These are phyloP conservation scores for Grifola frondosa DNA, from an alignment of 1,284 basidiomycete species.

Conservation along the genomic window DNA sequence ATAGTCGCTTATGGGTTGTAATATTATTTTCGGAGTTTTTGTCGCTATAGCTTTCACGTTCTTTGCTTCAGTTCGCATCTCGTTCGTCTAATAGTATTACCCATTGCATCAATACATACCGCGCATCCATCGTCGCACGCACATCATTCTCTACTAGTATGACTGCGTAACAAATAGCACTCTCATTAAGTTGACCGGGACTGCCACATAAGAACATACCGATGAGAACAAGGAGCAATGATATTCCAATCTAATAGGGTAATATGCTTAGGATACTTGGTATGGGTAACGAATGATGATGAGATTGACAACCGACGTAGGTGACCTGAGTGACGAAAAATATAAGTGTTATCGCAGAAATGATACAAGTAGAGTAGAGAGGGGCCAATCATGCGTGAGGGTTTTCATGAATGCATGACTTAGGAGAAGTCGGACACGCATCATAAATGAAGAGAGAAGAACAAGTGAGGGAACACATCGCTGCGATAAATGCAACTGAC, in stretches of 20 bases:
- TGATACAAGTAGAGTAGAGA: too few relatives aligned
- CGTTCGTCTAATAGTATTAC: slow-evolving; percentile 7
- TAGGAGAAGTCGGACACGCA: slow-evolving; percentile 4
- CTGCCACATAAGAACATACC: too few relatives aligned
- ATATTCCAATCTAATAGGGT: too few relatives aligned
- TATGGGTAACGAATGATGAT: slow-evolving; percentile 22
- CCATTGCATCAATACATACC: slow-evolving; percentile 18
- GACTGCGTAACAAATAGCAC: too few relatives aligned
- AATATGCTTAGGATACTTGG: slow-evolving; percentile 21
- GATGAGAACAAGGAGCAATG: too few relatives aligned
- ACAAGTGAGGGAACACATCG: background rate
- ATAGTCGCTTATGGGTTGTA: slow-evolving; percentile 14
- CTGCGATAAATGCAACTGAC: background rate
- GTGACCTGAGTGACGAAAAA: background rate
- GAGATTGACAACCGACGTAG: background rate
- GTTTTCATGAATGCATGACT: too few relatives aligned
- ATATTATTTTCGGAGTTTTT: background rate
- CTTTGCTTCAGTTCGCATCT: slow-evolving; percentile 12
- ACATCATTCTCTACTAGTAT: too few relatives aligned
- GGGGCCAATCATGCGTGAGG: too few relatives aligned
- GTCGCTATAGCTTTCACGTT: slow-evolving; percentile 14
- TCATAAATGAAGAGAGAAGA: background rate
- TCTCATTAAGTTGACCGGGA: too few relatives aligned
- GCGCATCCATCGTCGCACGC: too few relatives aligned
- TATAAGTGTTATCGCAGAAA: background rate